Conservation (phyloP, 2,329 filamentous ascomycete genomes). For the Calycina herbarum region DNA sequence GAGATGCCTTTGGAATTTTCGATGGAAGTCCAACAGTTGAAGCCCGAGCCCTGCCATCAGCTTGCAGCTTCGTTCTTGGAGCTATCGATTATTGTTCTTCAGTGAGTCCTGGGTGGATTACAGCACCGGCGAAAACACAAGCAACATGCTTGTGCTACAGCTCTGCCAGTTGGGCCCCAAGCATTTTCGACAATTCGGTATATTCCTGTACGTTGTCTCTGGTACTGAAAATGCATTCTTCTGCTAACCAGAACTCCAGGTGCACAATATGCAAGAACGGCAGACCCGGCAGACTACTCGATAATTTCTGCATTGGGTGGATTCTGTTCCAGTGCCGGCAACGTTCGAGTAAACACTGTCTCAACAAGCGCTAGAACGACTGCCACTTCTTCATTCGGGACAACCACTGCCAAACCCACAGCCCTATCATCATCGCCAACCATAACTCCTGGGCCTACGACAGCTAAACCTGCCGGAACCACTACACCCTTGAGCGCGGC, state of each 20-base stretch:
- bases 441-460: slow-evolving; percentile 4
- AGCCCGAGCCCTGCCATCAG: slow-evolving; percentile 11
- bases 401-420: neutral
- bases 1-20: neutral
- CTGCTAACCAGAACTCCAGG: neutral
- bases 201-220: slow-evolving; percentile 16
- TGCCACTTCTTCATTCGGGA: neutral
- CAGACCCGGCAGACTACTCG: slow-evolving; percentile 14
- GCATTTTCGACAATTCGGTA: slow-evolving; percentile 22
- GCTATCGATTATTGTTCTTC: slow-evolving; percentile 19
- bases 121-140: slow-evolving; percentile 12
- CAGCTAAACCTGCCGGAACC: neutral
- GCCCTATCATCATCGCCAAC: neutral
- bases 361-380: neutral
- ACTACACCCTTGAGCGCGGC: neutral
- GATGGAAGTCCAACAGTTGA: slow-evolving; percentile 2
- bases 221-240: too few species aligned
- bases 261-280: slow-evolving; percentile 17
- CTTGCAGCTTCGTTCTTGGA: slow-evolving; percentile 6
- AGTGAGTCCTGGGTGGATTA: slow-evolving; percentile 19
- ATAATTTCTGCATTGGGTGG: slow-evolving; percentile 11
- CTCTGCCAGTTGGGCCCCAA: slow-evolving; percentile 18
- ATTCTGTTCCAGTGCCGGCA: slow-evolving; percentile 22
- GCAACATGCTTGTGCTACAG: slow-evolving; percentile 29
- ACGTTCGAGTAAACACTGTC: slow-evolving; percentile 13